These are phyloP conservation scores for Aspergillus carbonarius DNA, from an alignment of 2,329 filamentous ascomycete genomes.

Conservation along the genomic window DNA sequence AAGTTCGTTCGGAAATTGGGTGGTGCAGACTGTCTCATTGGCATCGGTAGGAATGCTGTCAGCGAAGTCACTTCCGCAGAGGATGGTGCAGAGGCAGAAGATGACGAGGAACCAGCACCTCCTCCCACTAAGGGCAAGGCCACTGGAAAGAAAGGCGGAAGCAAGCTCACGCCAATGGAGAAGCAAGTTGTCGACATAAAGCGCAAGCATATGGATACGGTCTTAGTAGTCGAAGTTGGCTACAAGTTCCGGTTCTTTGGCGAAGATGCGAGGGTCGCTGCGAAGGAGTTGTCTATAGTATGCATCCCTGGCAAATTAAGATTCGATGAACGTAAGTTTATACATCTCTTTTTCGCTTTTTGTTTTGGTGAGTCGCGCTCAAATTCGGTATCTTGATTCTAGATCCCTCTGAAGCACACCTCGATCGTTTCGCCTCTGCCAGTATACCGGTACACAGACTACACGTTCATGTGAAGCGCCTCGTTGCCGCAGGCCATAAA, in stretches of 20 bases:
- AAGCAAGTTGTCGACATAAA: constrained; percentile 93
- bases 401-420: constrained; percentile 86
- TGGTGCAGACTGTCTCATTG: constrained; percentile 74
- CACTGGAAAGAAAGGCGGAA: constrained; percentile 67
- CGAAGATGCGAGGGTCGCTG: constrained; percentile 84
- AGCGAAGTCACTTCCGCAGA: constrained; percentile 56
- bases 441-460: constrained; percentile 92
- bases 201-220: constrained; percentile 79
- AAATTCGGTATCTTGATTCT: not conserved
- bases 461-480: constrained; percentile 88
- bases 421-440: constrained; percentile 88
- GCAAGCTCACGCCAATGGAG: constrained; percentile 92
- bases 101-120: constrained; percentile 51
- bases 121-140: constrained; percentile 47
- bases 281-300: constrained; percentile 88
- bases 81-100: constrained; percentile 60
- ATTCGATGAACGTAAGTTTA: constrained; percentile 76
- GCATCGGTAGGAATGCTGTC: constrained; percentile 60
- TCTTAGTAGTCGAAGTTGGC: constrained; percentile 91
- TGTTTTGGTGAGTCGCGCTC: not conserved
- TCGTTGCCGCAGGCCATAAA: constrained; percentile 90
- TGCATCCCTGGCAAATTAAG: constrained; percentile 95
- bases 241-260: constrained; percentile 99
- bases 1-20: constrained; percentile 91
- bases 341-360: not conserved